phyloP scores from a whole-genome alignment of 768 basidiomycete species.

The Lanmaoa rubissima region DNA sequence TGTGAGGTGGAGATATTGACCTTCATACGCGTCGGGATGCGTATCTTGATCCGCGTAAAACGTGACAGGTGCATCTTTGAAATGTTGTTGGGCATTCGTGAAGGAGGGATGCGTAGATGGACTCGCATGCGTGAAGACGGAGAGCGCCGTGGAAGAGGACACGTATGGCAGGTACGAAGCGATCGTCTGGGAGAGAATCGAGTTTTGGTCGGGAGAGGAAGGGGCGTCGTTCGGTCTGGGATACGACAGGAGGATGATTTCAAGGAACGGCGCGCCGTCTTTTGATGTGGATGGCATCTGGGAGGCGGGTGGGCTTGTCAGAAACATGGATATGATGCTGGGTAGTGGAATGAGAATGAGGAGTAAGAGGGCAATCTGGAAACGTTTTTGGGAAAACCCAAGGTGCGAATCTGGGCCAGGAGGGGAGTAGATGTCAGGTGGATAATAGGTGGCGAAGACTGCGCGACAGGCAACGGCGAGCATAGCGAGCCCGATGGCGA shows the following conservation, averaged over 20 bases:
- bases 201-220: constrained; percentile 13
- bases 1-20: constrained; percentile 41
- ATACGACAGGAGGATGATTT: constrained; percentile 41
- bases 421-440: background rate
- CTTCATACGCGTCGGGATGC: constrained; percentile 21
- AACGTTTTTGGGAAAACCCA: constrained; percentile 1
- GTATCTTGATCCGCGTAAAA: constrained; percentile 33
- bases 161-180: constrained; percentile 37
- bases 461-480: constrained; percentile 18
- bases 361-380: constrained; percentile 18
- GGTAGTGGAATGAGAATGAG: constrained; percentile 13
- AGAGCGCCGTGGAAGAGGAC: constrained; percentile 28
- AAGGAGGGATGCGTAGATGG: constrained; percentile 33
- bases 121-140: constrained; percentile 39
- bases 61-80: constrained; percentile 21
- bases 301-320: background rate
- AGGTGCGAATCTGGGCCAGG: background rate
- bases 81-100: constrained; percentile 23
- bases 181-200: constrained; percentile 37
- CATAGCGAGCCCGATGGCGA: constrained; percentile 27
- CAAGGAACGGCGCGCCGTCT: constrained; percentile 32
- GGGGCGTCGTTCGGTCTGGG: constrained; percentile 37
- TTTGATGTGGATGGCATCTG: constrained; percentile 15
- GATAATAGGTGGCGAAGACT: background rate
- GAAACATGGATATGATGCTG: background rate